Conservation (phyloP, 208 protist genomes). For the Vickermania spadyakhi region DNA sequence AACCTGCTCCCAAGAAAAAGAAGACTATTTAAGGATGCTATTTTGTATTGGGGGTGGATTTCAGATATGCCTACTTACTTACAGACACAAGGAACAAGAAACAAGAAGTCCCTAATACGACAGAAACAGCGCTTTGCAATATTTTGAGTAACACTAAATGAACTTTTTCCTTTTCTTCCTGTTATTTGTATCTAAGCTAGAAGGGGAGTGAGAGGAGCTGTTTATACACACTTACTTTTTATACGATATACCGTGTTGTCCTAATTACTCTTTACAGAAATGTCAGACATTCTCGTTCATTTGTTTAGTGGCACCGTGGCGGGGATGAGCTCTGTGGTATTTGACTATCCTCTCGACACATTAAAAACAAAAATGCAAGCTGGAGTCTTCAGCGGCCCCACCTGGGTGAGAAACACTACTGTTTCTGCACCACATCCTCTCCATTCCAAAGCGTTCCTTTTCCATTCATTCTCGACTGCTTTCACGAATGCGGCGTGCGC, state of each 20-base stretch:
- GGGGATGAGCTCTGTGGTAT: slow-evolving; percentile 41
- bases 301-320: slow-evolving; percentile 49
- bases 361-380: slow-evolving; percentile 75
- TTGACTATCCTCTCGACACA: slow-evolving; percentile 85
- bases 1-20: not conserved
- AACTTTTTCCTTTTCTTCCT: not conserved
- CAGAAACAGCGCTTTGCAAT: not conserved
- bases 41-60: too few species aligned
- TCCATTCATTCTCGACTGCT: not conserved
- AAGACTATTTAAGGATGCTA: too few species aligned
- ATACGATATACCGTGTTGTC: not conserved
- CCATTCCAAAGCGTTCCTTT: not conserved
- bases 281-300: slow-evolving; percentile 11
- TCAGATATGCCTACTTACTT: too few species aligned
- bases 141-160: not conserved
- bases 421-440: too few species aligned
- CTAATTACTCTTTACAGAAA: not conserved
- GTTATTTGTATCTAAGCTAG: not conserved
- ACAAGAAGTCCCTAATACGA: not conserved
- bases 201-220: not conserved
- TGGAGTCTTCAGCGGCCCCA: not conserved
- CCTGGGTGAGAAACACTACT: too few species aligned
- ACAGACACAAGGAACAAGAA: slow-evolving; percentile 1
- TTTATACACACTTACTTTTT: not conserved
- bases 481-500: not conserved